phyloP scores from a whole-genome alignment of 2,329 filamentous ascomycete species.

The Sporothrix pallida region DNA sequence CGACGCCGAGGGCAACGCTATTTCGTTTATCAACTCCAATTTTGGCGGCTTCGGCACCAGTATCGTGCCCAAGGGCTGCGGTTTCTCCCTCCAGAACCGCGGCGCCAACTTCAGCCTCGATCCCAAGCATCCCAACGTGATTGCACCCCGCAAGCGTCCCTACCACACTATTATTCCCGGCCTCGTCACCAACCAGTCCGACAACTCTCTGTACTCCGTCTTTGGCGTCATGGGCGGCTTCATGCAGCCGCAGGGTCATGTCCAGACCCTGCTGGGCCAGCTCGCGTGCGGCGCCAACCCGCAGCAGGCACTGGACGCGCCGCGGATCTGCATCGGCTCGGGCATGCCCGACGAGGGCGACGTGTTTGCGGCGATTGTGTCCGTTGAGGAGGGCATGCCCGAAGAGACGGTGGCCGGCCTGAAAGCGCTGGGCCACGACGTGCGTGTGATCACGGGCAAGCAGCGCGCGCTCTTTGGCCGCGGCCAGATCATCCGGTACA shows the following conservation, averaged over 20 bases:
- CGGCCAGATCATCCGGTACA: slow-evolving; percentile 83
- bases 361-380: slow-evolving; percentile 68
- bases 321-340: slow-evolving; percentile 84
- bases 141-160: slow-evolving; percentile 82
- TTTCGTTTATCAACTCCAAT: slow-evolving; percentile 96
- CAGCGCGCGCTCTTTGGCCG: slow-evolving; percentile 76
- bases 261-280: slow-evolving; percentile 91
- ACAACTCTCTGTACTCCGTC: slow-evolving; percentile 78
- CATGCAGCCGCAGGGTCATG: slow-evolving; percentile 97
- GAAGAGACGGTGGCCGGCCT: slow-evolving; percentile 71
- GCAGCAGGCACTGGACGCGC: slow-evolving; percentile 88
- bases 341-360: slow-evolving; percentile 68
- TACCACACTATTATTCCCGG: slow-evolving; percentile 99
- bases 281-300: slow-evolving; percentile 79
- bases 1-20: slow-evolving; percentile 83
- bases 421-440: slow-evolving; percentile 72
- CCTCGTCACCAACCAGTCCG: slow-evolving; percentile 77
- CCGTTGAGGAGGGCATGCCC: slow-evolving; percentile 81
- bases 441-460: slow-evolving; percentile 70
- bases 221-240: slow-evolving; percentile 98
- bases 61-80: slow-evolving; percentile 84
- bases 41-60: slow-evolving; percentile 86
- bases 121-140: slow-evolving; percentile 74
- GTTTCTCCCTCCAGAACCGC: slow-evolving; percentile 90
- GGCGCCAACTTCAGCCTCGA: slow-evolving; percentile 83